Conservation (phyloP, 495 filamentous ascomycete genomes). For the Talaromyces liani region DNA sequence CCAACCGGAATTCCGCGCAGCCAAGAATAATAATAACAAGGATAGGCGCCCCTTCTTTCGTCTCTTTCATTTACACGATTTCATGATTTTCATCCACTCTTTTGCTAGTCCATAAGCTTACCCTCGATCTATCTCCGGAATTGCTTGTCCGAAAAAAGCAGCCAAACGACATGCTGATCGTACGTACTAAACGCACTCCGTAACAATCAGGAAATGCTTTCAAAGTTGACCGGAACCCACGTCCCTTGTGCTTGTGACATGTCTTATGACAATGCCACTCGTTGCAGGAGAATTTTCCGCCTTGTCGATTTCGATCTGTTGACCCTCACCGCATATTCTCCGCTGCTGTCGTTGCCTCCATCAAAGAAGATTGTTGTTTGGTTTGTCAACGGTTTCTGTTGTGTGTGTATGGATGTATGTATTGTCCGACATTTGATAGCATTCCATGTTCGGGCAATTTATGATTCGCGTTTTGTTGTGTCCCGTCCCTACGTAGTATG, state of each 20-base stretch:
- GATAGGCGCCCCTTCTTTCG: background rate
- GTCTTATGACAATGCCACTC: background rate
- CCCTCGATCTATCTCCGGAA: background rate
- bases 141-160: background rate
- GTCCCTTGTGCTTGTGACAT: background rate
- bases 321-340: slow-evolving; percentile 7
- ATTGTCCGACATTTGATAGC: background rate
- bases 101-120: background rate
- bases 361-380: background rate
- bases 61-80: background rate
- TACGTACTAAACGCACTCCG: background rate
- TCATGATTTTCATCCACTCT: background rate
- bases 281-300: background rate
- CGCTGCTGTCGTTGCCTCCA: background rate
- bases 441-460: background rate
- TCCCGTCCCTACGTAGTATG: background rate
- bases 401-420: background rate
- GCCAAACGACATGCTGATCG: background rate
- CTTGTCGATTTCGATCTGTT: background rate
- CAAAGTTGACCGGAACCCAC: background rate
- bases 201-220: slow-evolving; percentile 1
- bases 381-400: background rate
- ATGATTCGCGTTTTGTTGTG: background rate
- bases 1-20: background rate
- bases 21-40: background rate